Base-by-base conservation (phyloP, 805 yeast genomes). In the Ogataea pignaliae region DNA sequence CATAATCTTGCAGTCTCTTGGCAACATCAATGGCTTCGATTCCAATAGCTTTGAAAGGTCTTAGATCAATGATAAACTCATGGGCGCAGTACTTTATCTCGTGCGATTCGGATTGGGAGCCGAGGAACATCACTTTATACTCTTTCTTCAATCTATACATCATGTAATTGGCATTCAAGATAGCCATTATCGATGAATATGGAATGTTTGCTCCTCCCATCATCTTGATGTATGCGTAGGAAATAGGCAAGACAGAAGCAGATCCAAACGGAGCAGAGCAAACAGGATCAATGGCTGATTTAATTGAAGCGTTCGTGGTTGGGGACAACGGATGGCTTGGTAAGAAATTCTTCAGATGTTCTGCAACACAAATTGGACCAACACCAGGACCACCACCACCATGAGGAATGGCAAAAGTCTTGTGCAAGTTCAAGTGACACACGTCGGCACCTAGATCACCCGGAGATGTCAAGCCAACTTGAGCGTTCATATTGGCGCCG, bases 311-410 rank as follows among this genome's bases (percentile, higher is more conserved):
- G 40, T 69, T 69, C 2, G 69, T 63, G 2, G 83, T 79, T 56
- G 81, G 76, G 13, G 78, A 72, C 34, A 85, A 71, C 17, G 78
- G 75, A 66, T 93, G 97, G 12, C 73, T 71, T 37, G 99, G 99
- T 56, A 93, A 75, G 68, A 79, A 89, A 42, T 88, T 87, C 36
- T 75, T 76, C 56, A 93, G 72, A 65, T 88, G 96, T 40, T 75
- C 69, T 54, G 82, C 83, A 45, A 91, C 98, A 75, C 98, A 88
- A 51, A 93, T 93, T 41, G 98, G 98, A 15, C 97, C 99, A 58
- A 89, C 95, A 61, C 98, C 99, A 35, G 99, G 99, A 36, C 99
- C 99, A 63, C 99, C 99, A 62, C 99, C 99, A 60, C 99, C 99
- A 60, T 93, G 99, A 43, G 97, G 95, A 60, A 93, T 88, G 37